Conservation (phyloP, 2,329 filamentous ascomycete species). For the Phialophora tarda region DNA sequence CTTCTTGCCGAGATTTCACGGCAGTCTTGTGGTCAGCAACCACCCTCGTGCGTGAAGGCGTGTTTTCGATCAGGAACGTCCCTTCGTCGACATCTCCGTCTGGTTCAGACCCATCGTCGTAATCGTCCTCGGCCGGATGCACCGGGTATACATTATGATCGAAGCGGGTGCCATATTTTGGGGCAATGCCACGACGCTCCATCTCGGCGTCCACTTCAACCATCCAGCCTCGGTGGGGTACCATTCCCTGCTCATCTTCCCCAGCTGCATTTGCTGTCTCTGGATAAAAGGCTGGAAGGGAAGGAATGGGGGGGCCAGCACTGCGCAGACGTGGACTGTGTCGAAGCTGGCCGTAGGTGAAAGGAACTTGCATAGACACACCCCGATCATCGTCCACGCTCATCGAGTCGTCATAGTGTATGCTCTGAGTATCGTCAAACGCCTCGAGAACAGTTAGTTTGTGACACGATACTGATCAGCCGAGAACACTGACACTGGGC, state of each 20-base stretch:
- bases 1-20: conserved; percentile 1
- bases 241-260: background rate
- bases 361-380: background rate
- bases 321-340: conserved; percentile 5
- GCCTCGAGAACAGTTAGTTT: conserved; percentile 17
- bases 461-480: background rate
- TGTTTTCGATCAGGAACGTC: conserved; percentile 19
- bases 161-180: conserved; percentile 18
- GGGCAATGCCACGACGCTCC: conserved; percentile 17
- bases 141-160: background rate
- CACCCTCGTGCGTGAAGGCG: conserved; percentile 30
- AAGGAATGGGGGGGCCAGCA: background rate
- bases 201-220: conserved; percentile 26
- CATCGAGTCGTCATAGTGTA: conserved; percentile 34
- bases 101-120: conserved; percentile 26
- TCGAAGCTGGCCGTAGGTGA: conserved; percentile 5
- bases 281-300: background rate
- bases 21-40: background rate
- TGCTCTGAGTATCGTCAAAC: conserved; percentile 37
- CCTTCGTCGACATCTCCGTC: conserved; percentile 27
- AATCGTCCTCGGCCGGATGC: conserved; percentile 2
- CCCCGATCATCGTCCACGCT: conserved; percentile 24
- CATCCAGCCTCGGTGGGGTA: conserved; percentile 15
- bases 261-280: background rate
- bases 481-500: conserved; percentile 3